These are phyloP conservation scores for Tuber brumale DNA, from an alignment of 495 filamentous ascomycete species.

Conservation along the genomic window DNA sequence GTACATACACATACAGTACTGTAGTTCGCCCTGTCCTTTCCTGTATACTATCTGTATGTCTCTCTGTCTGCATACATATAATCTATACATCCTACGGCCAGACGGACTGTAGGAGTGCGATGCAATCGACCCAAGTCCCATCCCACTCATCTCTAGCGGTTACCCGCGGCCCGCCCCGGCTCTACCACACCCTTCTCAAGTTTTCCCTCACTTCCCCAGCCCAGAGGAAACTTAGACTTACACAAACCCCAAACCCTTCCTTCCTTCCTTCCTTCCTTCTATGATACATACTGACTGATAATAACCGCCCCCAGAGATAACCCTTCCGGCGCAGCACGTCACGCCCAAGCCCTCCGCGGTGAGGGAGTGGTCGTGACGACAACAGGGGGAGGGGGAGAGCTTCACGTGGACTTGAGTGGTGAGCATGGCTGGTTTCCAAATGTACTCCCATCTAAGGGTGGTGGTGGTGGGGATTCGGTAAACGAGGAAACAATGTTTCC, in stretches of 20 bases:
- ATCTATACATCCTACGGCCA: neutral
- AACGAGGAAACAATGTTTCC: conserved; percentile 9
- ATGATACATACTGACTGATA: conserved; percentile 10
- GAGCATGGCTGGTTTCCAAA: conserved; percentile 73
- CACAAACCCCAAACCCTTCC: conserved; percentile 21
- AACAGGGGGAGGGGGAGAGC: conserved; percentile 58
- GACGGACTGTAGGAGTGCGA: neutral
- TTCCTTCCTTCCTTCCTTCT: conserved; percentile 11
- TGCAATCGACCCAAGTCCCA: neutral
- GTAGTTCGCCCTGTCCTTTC: conserved; percentile 11
- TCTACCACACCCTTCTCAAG: neutral
- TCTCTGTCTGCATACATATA: neutral
- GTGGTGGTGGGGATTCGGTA: conserved; percentile 29
- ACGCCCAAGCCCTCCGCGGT: conserved; percentile 57
- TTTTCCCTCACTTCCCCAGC: neutral
- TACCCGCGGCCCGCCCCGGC: neutral
- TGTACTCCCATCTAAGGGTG: conserved; percentile 50
- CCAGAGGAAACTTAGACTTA: neutral
- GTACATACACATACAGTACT: neutral
- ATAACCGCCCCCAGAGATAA: conserved; percentile 46
- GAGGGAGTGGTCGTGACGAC: conserved; percentile 65
- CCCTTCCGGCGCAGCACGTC: conserved; percentile 60
- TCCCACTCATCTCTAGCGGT: neutral
- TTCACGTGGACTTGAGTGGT: conserved; percentile 57
- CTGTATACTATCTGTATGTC: neutral